Base-by-base conservation (phyloP, 345 rosid genomes). In the Citrus inodora region DNA sequence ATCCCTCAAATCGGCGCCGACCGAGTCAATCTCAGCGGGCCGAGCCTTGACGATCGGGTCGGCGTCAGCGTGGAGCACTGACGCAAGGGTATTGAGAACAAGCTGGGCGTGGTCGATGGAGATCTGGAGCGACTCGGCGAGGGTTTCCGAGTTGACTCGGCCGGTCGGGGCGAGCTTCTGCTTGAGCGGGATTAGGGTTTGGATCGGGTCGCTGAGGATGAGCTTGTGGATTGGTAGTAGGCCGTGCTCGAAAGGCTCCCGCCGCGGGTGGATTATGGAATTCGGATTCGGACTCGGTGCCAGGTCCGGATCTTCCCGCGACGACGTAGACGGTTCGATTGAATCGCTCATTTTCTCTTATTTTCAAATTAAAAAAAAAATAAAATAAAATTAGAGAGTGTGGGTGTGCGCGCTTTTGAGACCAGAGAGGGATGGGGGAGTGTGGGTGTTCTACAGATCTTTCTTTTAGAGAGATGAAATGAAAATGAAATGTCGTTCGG, bases 231-330 rank as follows among this genome's bases (percentile, higher is more conserved):
- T 93, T 73, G 97, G 98, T 59, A 97, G 90, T 81, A 97, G 97
- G 0, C 99, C 99, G 83, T 94, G 90, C 90, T 97, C 99, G 82
- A 94, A 97, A 11, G 98, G 89, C 80, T 89, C 99, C 19, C 99
- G 94, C 14, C 98, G 86, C 1, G 97, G 98, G 75, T 89, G 98
- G 87, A 97, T 84, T 37, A 84, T 78, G 28, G 90, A 83, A 80
- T 55, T 82, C 48, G 92, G 87, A 79, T 76, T 87, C 81, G 83
- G 87, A 68, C 76, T 81, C 1, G 83, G 87, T 67, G 71, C 81
- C 1, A 84, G 81, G 66, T 65, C 82, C 72, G 87, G 85, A 78
- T 85, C 88, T n/a, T 83, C 86, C 40, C 83, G 42, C 3, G 91
- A 77, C 21, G 87, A 75, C 70, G 93, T 85, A 61, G 87, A 80